These are phyloP conservation scores for Trametes punicea DNA, from an alignment of 768 basidiomycete genomes.

Conservation along the genomic window DNA sequence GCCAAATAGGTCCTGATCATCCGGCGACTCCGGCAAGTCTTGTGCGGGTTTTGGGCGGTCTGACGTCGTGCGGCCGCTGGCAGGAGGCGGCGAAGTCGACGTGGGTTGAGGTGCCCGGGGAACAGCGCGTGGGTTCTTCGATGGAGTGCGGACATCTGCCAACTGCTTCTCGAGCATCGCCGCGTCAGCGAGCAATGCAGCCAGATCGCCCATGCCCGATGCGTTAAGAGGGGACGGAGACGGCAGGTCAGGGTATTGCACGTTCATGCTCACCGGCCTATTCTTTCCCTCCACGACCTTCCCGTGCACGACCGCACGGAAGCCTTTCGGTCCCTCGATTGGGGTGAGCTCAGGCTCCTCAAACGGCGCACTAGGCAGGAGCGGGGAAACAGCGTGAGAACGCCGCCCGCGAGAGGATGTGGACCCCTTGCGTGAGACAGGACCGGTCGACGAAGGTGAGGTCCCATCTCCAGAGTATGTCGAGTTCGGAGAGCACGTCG, in stretches of 20 bases:
- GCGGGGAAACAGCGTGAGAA: neutral
- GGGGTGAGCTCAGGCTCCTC: constrained; percentile 24
- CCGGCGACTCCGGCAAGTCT: constrained; percentile 18
- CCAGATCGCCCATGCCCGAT: constrained; percentile 26
- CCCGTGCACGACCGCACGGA: constrained; percentile 34
- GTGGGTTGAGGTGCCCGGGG: constrained; percentile 25
- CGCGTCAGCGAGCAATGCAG: constrained; percentile 24
- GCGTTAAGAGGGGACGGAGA: constrained; percentile 15
- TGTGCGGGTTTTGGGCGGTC: constrained; percentile 15
- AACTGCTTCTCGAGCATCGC: constrained; percentile 28
- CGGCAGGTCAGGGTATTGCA: constrained; percentile 13
- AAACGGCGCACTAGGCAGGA: constrained; percentile 2
- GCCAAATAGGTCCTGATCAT: constrained; percentile 7
- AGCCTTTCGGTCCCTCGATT: constrained; percentile 24
- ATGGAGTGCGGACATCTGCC: constrained; percentile 16
- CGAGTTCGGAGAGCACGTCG: constrained; percentile 10
- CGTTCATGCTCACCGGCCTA: constrained; percentile 8
- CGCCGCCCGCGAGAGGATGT: neutral
- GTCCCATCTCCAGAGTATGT: constrained; percentile 9
- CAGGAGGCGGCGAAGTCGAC: constrained; percentile 43
- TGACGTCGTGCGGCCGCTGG: constrained; percentile 25
- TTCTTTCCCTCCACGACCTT: constrained; percentile 24
- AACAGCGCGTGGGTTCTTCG: constrained; percentile 15
- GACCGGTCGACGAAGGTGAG: constrained; percentile 5
- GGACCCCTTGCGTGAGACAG: constrained; percentile 12